Evolutionary conservation across 2,329 filamentous ascomycete species (phyloP).

Genomic region (Sporothrix variecibatus): DNA sequence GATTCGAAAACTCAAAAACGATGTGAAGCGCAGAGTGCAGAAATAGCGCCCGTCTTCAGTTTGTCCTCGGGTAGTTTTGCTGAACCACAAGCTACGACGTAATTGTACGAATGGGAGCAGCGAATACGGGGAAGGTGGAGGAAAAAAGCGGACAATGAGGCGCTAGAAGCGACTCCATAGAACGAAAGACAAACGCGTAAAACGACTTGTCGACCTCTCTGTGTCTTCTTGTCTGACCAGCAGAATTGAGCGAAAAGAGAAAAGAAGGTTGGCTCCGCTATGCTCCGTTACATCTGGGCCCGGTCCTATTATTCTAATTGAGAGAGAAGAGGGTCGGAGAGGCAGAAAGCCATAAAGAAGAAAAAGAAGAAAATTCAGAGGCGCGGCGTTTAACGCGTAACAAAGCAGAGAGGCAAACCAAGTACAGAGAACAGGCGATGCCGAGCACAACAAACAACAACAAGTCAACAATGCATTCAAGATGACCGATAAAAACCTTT

Average conservation of each 20-base stretch:
- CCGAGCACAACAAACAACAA: background rate
- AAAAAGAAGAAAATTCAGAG: background rate
- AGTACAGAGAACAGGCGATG: background rate
- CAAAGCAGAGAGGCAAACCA: background rate
- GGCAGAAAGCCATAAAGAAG: no score
- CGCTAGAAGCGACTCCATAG: background rate
- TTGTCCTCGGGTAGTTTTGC: background rate
- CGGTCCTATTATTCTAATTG: background rate
- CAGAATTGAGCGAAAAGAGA: background rate
- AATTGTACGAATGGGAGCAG: background rate
- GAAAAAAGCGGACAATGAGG: background rate
- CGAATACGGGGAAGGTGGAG: slow-evolving; percentile 14
- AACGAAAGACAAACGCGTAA: background rate
- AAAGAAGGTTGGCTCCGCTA: slow-evolving; percentile 16
- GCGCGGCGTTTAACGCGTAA: background rate
- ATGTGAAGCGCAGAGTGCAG: background rate
- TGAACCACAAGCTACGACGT: background rate
- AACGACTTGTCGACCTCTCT: no score
- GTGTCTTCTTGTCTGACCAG: background rate
- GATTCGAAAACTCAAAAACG: background rate
- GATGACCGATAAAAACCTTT: background rate
- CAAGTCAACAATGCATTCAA: background rate
- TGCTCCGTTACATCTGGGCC: slow-evolving; percentile 7
- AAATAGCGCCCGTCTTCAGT: background rate
- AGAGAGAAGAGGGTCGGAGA: background rate